Conservation (phyloP, 2,329 filamentous ascomycete species). For the Ophiocordyceps australis region DNA sequence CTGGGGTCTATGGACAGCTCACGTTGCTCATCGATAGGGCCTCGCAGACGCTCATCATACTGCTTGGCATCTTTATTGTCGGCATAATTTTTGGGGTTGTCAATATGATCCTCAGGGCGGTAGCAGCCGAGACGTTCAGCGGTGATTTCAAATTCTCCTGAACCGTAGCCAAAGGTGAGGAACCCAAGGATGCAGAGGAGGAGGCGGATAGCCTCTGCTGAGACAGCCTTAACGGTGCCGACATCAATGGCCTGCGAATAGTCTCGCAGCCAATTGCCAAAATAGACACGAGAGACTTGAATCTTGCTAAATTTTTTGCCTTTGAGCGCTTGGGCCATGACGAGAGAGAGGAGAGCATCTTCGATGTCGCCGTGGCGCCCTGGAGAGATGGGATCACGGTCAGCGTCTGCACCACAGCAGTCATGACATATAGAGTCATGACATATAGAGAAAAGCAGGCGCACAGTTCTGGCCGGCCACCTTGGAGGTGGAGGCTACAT, state of each 20-base stretch:
- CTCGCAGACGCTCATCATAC: conserved; percentile 67
- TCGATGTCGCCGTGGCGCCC: conserved; percentile 86
- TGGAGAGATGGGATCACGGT: conserved; percentile 9
- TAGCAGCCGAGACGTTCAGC: conserved; percentile 70
- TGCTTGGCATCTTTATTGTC: conserved; percentile 72
- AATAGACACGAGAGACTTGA: conserved; percentile 78
- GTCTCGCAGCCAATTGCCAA: conserved; percentile 88
- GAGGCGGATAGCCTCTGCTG: conserved; percentile 77
- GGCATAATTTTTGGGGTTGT: conserved; percentile 76
- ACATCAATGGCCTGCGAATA: conserved; percentile 92
- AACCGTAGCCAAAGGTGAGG: conserved; percentile 73
- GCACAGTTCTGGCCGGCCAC: conserved; percentile 70
- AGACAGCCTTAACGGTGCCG: conserved; percentile 79
- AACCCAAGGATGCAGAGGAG: conserved; percentile 81
- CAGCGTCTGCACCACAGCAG: conserved; percentile 1
- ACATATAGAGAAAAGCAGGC: too few relatives aligned
- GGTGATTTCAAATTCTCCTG: conserved; percentile 70
- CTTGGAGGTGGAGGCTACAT: conserved; percentile 66
- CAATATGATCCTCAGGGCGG: conserved; percentile 56
- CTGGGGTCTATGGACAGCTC: conserved; percentile 65
- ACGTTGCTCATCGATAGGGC: conserved; percentile 57
- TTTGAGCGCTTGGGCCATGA: conserved; percentile 32
- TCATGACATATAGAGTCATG: neutral
- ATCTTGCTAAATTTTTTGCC: conserved; percentile 78
- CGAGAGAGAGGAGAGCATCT: conserved; percentile 63